Percentiles rank a stretch among this genome's conserved stretches.
These are phyloP conservation scores for Naegleria fowleri DNA, from an alignment of 208 protist species.

Conservation along the genomic window DNA sequence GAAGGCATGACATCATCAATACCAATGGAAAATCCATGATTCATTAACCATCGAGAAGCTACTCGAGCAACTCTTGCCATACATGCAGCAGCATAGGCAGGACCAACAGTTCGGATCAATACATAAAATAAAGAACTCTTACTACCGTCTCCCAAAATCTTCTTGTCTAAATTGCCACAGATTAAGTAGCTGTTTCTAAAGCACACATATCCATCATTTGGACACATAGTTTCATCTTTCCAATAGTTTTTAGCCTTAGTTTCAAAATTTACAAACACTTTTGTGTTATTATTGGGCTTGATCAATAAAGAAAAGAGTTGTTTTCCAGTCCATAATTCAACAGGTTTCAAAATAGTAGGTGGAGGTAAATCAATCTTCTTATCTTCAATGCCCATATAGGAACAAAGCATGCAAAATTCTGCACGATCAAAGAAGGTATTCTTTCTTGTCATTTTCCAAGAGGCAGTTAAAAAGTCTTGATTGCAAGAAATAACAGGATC, in stretches of 20 bases:
- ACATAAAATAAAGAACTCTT: slow-evolving; percentile 92
- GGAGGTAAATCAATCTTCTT: slow-evolving; percentile 81
- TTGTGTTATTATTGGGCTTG: slow-evolving; percentile 34
- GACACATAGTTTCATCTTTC: slow-evolving; percentile 52
- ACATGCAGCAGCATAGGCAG: slow-evolving; percentile 67
- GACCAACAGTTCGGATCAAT: slow-evolving; percentile 74
- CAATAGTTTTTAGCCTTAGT: slow-evolving; percentile 76
- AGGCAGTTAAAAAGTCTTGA: slow-evolving; percentile 97
- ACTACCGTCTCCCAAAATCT: slow-evolving; percentile 77
- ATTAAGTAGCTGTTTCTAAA: slow-evolving; percentile 87
- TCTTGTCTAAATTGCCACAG: slow-evolving; percentile 94
- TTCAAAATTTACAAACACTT: slow-evolving; percentile 79
- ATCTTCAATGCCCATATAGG: slow-evolving; percentile 64
- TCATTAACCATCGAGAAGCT: slow-evolving; percentile 78
- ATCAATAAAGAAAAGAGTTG: slow-evolving; percentile 92
- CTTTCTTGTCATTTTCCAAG: slow-evolving; percentile 89
- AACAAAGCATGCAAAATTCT: slow-evolving; percentile 73
- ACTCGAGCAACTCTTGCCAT: slow-evolving; percentile 93
- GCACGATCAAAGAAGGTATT: slow-evolving; percentile 91
- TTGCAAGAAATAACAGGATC: slow-evolving; percentile 94
- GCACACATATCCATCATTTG: slow-evolving; percentile 83
- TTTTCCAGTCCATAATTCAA: slow-evolving; percentile 98
- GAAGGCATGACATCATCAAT: slow-evolving; percentile 93
- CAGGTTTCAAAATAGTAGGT: slow-evolving; percentile 92
- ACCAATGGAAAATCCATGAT: slow-evolving; percentile 98